These are phyloP conservation scores for Calamus simplicifolius DNA, from an alignment of 176 grass and related monocot species.

Conservation along the genomic window DNA sequence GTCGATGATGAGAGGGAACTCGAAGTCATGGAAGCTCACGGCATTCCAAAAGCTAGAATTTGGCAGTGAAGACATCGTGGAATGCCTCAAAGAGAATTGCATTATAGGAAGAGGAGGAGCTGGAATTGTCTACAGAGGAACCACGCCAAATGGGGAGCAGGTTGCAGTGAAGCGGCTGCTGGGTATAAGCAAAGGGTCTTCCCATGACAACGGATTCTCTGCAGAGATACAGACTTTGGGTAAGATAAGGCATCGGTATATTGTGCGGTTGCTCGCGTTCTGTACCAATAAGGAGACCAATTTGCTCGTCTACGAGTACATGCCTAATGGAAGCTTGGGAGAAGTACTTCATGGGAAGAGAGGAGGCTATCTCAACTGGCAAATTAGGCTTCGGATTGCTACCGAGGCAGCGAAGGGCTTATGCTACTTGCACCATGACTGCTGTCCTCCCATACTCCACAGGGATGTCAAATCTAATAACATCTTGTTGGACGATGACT, in stretches of 20 bases:
- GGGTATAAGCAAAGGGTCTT: slow-evolving; percentile 21
- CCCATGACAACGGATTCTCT: slow-evolving; percentile 51
- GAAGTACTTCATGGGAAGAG: slow-evolving; percentile 46
- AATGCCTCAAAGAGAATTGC: slow-evolving; percentile 62
- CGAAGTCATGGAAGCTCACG: slow-evolving; percentile 43
- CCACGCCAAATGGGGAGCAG: slow-evolving; percentile 45
- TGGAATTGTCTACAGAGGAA: slow-evolving; percentile 60
- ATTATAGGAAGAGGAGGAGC: slow-evolving; percentile 67
- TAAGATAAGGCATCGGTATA: slow-evolving; percentile 63
- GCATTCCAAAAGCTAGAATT: slow-evolving; percentile 80
- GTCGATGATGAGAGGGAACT: slow-evolving; percentile 26
- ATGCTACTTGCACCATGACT: slow-evolving; percentile 82
- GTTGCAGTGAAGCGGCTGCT: slow-evolving; percentile 70
- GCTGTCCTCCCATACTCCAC: slow-evolving; percentile 69
- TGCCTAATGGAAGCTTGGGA: slow-evolving; percentile 61
- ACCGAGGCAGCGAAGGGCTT: slow-evolving; percentile 70
- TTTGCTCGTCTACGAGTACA: slow-evolving; percentile 82
- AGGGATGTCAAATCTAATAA: slow-evolving; percentile 86
- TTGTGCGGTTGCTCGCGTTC: slow-evolving; percentile 58
- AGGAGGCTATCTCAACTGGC: slow-evolving; percentile 45
- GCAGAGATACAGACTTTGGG: slow-evolving; percentile 77
- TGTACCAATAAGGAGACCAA: slow-evolving; percentile 30
- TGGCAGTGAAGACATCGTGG: slow-evolving; percentile 49
- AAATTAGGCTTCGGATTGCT: slow-evolving; percentile 43
- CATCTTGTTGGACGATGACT: slow-evolving; percentile 45